These are phyloP conservation scores for Raddia distichophylla DNA, from an alignment of 176 grass and related monocot species.

Conservation along the genomic window DNA sequence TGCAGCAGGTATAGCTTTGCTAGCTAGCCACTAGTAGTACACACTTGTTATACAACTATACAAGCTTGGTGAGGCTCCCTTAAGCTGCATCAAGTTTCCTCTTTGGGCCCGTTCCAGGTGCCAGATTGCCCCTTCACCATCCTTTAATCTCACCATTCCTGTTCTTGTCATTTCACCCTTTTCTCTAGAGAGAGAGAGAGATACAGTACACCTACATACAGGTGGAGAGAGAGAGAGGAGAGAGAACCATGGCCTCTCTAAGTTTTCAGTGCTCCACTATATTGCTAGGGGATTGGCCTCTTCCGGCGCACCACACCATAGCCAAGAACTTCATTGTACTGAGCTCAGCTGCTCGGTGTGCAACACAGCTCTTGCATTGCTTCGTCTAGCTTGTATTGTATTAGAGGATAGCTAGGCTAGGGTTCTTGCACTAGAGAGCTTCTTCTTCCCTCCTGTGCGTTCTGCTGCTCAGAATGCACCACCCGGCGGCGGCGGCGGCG, in stretches of 20 bases:
- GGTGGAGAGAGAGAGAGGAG: background rate
- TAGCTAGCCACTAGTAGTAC: background rate
- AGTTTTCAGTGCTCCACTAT: conserved; percentile 65
- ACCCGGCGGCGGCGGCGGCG: conserved; percentile 25
- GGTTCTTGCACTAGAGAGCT: background rate
- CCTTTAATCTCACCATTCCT: conserved; percentile 39
- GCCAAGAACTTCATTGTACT: conserved; percentile 13
- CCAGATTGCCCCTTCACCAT: conserved; percentile 8
- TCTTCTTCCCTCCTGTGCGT: background rate
- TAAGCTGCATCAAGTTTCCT: conserved; percentile 68
- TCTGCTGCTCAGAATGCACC: conserved; percentile 23
- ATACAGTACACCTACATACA: background rate
- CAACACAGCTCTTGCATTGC: background rate
- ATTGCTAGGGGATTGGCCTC: conserved; percentile 38
- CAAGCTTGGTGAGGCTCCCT: conserved; percentile 38
- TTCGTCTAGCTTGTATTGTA: background rate
- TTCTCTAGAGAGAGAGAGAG: background rate
- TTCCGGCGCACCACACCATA: conserved; percentile 37
- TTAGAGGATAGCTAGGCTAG: background rate
- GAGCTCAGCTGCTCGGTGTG: background rate
- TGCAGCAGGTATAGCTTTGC: background rate
- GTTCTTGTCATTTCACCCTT: background rate
- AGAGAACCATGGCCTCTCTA: conserved; percentile 15
- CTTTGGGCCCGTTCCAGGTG: conserved; percentile 65
- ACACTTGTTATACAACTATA: conserved; percentile 31